phyloP scores from a whole-genome alignment of 352 stramenopile genomes.

The Thraustochytrium sp. region DNA sequence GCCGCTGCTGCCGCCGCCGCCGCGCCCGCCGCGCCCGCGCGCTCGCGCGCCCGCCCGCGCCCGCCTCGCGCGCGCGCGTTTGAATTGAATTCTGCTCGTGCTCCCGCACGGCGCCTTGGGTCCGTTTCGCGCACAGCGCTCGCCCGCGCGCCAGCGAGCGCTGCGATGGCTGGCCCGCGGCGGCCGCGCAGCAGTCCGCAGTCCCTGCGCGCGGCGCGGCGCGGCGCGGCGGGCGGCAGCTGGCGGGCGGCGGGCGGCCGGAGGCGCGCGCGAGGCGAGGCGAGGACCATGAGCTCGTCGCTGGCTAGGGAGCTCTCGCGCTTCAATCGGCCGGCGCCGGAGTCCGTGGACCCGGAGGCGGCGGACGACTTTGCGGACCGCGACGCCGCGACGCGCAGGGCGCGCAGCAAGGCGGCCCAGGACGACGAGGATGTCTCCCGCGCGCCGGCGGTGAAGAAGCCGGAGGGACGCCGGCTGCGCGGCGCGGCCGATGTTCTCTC shows the following conservation, averaged over 20 bases:
- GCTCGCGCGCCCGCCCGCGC: too few relatives aligned
- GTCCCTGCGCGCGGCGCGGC: too few relatives aligned
- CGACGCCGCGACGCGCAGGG: background rate
- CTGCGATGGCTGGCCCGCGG: constrained; percentile 2
- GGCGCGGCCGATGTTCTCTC: background rate
- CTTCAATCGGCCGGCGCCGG: background rate
- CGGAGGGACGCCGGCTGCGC: constrained; percentile 13
- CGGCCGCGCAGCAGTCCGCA: background rate
- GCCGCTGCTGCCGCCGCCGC: too few relatives aligned
- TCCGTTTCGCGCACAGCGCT: background rate
- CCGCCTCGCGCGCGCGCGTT: too few relatives aligned
- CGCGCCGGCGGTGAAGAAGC: background rate
- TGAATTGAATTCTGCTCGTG: too few relatives aligned
- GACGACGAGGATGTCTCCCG: background rate
- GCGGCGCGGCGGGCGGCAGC: too few relatives aligned
- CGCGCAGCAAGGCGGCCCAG: too few relatives aligned
- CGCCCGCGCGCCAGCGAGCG: too few relatives aligned
- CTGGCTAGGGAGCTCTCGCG: background rate
- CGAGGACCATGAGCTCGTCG: background rate
- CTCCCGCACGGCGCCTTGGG: background rate
- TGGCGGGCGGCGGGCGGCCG: too few relatives aligned
- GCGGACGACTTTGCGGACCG: background rate
- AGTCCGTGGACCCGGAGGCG: constrained; percentile 15
- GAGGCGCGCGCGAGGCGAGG: background rate
- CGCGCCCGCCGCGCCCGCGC: too few relatives aligned